Evolutionary conservation across 2,329 filamentous ascomycete genomes (phyloP).

Genomic region (Aspergillus pseudonomiae): DNA sequence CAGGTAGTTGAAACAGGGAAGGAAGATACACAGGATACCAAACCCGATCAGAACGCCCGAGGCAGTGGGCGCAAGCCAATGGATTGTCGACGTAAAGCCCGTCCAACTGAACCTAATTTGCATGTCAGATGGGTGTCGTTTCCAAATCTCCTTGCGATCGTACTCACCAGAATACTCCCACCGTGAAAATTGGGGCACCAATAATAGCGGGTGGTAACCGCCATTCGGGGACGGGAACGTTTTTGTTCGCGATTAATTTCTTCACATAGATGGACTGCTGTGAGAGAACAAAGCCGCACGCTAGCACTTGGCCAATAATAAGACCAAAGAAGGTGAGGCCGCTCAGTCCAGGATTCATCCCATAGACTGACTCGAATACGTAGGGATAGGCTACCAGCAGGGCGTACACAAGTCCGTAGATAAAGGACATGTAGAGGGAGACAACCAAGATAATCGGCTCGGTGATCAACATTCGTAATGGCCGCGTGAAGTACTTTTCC

Average conservation of each 20-base stretch:
- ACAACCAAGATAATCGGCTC: constrained; percentile 41
- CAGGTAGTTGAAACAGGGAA: constrained; percentile 37
- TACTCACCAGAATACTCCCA: constrained; percentile 37
- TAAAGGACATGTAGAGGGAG: constrained; percentile 36
- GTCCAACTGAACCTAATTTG: constrained; percentile 35
- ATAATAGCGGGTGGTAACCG: constrained; percentile 29
- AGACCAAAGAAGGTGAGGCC: constrained; percentile 37
- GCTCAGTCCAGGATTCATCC: constrained; percentile 30
- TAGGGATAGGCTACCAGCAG: constrained; percentile 32
- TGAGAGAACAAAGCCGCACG: constrained; percentile 27
- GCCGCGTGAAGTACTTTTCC: constrained; percentile 50
- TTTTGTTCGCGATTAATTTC: constrained; percentile 27
- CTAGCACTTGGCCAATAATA: constrained; percentile 26
- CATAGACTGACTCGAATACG: constrained; percentile 33
- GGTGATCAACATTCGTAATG: constrained; percentile 37
- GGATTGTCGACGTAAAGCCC: constrained; percentile 26
- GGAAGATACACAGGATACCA: constrained; percentile 33
- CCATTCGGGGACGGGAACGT: constrained; percentile 30
- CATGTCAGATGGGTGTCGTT: background rate
- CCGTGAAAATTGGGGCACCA: constrained; percentile 34
- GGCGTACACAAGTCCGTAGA: constrained; percentile 33
- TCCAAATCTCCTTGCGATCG: rapidly evolving
- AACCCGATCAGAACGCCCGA: constrained; percentile 31
- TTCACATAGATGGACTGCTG: constrained; percentile 27
- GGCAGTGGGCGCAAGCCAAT: constrained; percentile 29